phyloP scores from a whole-genome alignment of 768 basidiomycete species.

The Leccinum variicolor region DNA sequence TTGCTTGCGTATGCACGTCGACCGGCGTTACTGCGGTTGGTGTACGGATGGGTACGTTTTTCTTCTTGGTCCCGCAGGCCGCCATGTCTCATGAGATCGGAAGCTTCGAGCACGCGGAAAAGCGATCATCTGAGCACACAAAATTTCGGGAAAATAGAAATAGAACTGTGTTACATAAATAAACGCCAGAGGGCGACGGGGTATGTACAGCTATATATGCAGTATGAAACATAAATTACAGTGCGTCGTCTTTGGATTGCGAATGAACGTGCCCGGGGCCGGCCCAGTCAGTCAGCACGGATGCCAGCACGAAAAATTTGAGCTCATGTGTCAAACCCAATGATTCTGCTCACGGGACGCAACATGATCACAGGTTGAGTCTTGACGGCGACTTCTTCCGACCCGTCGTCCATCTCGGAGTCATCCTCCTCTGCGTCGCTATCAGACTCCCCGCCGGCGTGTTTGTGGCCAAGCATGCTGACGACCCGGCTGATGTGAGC shows the following conservation, averaged over 20 bases:
- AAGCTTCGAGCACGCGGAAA: neutral
- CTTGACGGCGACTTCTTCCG: constrained; percentile 39
- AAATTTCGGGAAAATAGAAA: neutral
- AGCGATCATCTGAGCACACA: neutral
- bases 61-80: neutral
- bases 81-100: neutral
- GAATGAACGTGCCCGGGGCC: neutral
- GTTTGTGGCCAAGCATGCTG: constrained; percentile 60
- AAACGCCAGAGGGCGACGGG: neutral
- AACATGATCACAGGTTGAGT: constrained; percentile 52
- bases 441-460: constrained; percentile 49
- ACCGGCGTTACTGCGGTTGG: neutral
- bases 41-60: constrained; percentile 3
- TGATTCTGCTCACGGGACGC: constrained; percentile 54
- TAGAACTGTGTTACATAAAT: neutral
- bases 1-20: constrained; percentile 8
- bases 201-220: constrained; percentile 7
- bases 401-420: constrained; percentile 44
- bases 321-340: constrained; percentile 48
- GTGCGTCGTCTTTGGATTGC: neutral
- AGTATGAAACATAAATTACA: constrained; percentile 23
- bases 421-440: constrained; percentile 58
- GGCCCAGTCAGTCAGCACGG: neutral
- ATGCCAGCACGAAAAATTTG: neutral
- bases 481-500: constrained; percentile 46